Evolutionary conservation across 306 rosid genomes (phyloP).

Genomic region (Quercus engelmannii): DNA sequence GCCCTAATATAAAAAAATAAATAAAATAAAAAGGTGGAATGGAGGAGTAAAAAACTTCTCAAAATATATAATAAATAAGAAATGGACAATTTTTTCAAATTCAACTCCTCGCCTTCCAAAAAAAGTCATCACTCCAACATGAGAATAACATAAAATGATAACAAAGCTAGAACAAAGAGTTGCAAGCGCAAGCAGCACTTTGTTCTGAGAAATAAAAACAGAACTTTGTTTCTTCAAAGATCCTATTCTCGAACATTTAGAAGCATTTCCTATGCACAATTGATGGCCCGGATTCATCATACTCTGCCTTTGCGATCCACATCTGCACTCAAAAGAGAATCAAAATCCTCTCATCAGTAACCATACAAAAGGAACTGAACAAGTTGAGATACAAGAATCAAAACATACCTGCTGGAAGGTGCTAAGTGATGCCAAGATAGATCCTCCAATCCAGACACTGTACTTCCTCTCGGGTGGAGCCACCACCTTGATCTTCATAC

Average conservation of each 20-base stretch:
- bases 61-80: constrained; percentile 24
- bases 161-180: constrained; percentile 42
- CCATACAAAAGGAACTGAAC: neutral
- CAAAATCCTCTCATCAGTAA: constrained; percentile 1
- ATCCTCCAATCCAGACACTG: constrained; percentile 99
- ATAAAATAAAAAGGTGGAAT: neutral
- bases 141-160: constrained; percentile 42
- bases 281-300: constrained; percentile 97
- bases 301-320: constrained; percentile 99
- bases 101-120: constrained; percentile 43
- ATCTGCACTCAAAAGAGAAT: constrained; percentile 53
- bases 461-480: constrained; percentile 99
- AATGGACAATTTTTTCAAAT: constrained; percentile 34
- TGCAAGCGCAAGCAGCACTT: constrained; percentile 37
- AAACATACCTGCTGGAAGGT: constrained; percentile 95
- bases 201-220: constrained; percentile 29
- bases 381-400: constrained; percentile 3
- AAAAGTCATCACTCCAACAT: constrained; percentile 45
- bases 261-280: constrained; percentile 99
- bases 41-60: constrained; percentile 20
- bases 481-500: constrained; percentile 99
- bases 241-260: constrained; percentile 45
- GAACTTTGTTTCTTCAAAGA: constrained; percentile 34
- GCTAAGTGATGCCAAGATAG: constrained; percentile 98
- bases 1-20: neutral